Conservation (phyloP, 202 grass and related monocot species). For the Digitaria exilis region DNA sequence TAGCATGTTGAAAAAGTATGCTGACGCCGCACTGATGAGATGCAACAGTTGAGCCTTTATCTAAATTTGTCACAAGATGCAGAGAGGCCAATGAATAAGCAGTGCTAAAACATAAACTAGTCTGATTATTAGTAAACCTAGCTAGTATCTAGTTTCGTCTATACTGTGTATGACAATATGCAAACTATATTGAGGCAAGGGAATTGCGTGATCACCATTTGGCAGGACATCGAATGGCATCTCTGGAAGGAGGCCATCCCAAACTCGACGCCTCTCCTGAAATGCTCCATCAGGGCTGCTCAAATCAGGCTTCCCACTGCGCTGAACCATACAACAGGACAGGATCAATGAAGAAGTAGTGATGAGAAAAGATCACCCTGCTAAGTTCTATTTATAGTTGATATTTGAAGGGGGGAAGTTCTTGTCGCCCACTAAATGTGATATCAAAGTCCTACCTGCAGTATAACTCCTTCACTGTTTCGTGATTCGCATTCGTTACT, state of each 20-base stretch:
- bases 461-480: slow-evolving; percentile 36
- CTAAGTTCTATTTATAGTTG: slow-evolving; percentile 38
- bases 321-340: slow-evolving; percentile 32
- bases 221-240: slow-evolving; percentile 56
- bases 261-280: slow-evolving; percentile 65
- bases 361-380: slow-evolving; percentile 23
- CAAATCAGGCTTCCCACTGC: background rate
- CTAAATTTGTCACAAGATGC: slow-evolving; percentile 9
- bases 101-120: background rate
- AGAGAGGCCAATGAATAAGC: background rate
- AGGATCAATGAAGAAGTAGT: slow-evolving; percentile 29
- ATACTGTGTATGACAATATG: slow-evolving; percentile 2
- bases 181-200: slow-evolving; percentile 13
- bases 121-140: background rate
- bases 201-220: slow-evolving; percentile 46
- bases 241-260: slow-evolving; percentile 62
- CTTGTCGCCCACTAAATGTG: slow-evolving; percentile 53
- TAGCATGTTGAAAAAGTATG: background rate
- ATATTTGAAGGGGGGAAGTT: slow-evolving; percentile 21
- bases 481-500: slow-evolving; percentile 38
- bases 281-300: slow-evolving; percentile 58
- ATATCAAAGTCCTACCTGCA: slow-evolving; percentile 43
- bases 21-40: background rate
- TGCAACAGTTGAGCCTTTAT: background rate
- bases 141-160: background rate